A percentile compares a stretch with the other conserved stretches of the same genome.
Evolutionary conservation across 306 rosid species (phyloP).

Genomic region (Styphnolobium japonicum): DNA sequence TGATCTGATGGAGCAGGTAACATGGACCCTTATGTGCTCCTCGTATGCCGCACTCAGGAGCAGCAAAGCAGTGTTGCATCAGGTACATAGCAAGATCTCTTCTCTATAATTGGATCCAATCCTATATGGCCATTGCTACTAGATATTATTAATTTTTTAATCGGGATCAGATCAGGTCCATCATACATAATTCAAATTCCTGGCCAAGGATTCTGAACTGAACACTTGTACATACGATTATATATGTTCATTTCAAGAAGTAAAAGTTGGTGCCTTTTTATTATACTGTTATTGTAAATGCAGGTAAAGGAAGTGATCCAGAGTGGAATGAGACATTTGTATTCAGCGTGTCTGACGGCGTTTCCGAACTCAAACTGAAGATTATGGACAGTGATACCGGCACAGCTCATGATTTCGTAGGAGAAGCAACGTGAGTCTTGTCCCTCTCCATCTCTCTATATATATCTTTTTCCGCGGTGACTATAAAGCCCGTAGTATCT

Average conservation of each 20-base stretch:
- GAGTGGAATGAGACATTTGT: conserved; percentile 80
- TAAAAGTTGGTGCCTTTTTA: background rate
- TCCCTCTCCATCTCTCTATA: too few relatives aligned
- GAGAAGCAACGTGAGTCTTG: conserved; percentile 65
- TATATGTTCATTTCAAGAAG: background rate
- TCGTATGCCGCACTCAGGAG: conserved; percentile 68
- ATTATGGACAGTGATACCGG: conserved; percentile 64
- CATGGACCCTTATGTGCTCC: conserved; percentile 78
- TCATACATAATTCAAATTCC: too few relatives aligned
- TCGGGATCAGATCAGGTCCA: background rate
- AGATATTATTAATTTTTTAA: background rate
- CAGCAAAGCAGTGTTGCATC: conserved; percentile 70
- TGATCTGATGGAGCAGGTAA: conserved; percentile 40
- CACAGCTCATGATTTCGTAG: conserved; percentile 55
- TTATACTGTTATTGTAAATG: background rate
- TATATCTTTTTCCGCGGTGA: too few relatives aligned
- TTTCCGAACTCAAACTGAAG: conserved; percentile 52
- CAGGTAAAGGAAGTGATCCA: conserved; percentile 65
- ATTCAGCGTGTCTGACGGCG: conserved; percentile 55
- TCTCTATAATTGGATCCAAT: background rate
- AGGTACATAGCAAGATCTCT: conserved; percentile 23
- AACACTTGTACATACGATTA: background rate
- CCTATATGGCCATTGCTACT: background rate
- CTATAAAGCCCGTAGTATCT: too few relatives aligned
- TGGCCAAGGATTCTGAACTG: background rate